A percentile compares a stretch with the other conserved stretches of the same genome.
These are phyloP conservation scores for Coleophoma crateriformis DNA, from an alignment of 2,329 filamentous ascomycete species.

Conservation along the genomic window DNA sequence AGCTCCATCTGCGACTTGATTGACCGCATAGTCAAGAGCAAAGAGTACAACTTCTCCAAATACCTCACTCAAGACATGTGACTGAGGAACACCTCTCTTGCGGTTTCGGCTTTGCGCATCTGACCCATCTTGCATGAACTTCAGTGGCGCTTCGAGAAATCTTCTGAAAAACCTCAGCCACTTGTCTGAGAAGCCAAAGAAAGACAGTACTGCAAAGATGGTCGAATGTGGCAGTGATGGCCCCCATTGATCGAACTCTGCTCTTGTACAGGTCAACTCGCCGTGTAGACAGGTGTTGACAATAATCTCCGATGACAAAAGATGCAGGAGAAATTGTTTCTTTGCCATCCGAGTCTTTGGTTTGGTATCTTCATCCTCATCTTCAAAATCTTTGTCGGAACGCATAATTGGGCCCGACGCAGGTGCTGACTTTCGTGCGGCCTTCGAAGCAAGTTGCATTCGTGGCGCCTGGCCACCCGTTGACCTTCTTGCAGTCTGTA, in stretches of 20 bases:
- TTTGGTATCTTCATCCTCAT: conserved; percentile 1
- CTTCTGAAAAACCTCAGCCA: conserved; percentile 55
- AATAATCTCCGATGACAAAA: conserved; percentile 49
- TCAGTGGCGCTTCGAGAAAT: conserved; percentile 55
- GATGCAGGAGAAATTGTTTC: conserved; percentile 52
- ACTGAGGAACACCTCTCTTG: conserved; percentile 53
- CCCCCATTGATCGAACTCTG: conserved; percentile 53
- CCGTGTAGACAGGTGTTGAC: conserved; percentile 42
- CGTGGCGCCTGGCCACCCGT: conserved; percentile 67
- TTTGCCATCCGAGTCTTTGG: conserved; percentile 34
- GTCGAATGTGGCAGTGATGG: conserved; percentile 56
- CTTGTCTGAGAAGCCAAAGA: conserved; percentile 50
- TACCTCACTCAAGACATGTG: conserved; percentile 51
- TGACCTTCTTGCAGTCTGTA: conserved; percentile 56
- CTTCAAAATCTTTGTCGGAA: background rate
- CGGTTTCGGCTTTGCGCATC: conserved; percentile 36
- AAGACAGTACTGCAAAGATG: conserved; percentile 48
- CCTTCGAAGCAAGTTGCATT: conserved; percentile 95
- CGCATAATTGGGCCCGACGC: background rate
- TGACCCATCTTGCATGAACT: conserved; percentile 47
- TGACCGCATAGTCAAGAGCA: conserved; percentile 60
- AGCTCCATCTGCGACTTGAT: conserved; percentile 46
- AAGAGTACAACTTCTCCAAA: conserved; percentile 58
- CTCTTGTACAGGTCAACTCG: conserved; percentile 49
- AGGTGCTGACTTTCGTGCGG: conserved; percentile 54